Evolutionary conservation across 805 yeast species (phyloP).

Genomic region (Pichia exigua): DNA sequence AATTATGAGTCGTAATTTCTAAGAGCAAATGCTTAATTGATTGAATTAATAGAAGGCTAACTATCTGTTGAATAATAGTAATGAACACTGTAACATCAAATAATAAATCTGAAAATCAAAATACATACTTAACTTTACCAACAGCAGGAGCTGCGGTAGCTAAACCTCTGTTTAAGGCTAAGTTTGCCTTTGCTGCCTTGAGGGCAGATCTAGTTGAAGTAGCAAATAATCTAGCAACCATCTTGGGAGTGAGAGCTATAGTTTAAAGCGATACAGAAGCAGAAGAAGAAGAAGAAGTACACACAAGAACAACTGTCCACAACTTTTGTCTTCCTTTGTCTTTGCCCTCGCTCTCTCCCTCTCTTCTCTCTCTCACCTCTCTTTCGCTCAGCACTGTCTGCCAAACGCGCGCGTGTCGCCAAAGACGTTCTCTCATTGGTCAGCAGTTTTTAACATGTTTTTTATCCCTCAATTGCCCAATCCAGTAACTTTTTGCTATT

Average conservation of each 20-base stretch:
- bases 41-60: no score
- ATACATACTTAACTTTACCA: conserved; percentile 85
- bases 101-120: background rate
- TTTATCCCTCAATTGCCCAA: background rate
- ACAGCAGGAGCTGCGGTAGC: conserved; percentile 68
- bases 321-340: background rate
- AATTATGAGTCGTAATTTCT: no score
- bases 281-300: conserved; percentile 1
- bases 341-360: conserved; percentile 1
- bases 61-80: no score
- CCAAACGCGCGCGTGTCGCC: background rate
- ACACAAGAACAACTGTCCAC: background rate
- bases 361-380: background rate
- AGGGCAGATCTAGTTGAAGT: conserved; percentile 77
- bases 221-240: conserved; percentile 49
- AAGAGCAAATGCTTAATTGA: no score
- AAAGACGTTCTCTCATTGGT: background rate
- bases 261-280: conserved; percentile 1
- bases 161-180: conserved; percentile 65
- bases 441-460: background rate
- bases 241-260: conserved; percentile 16
- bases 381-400: background rate
- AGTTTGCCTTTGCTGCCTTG: conserved; percentile 80
- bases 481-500: background rate
- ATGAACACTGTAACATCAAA: background rate